phyloP scores from a whole-genome alignment of 1,284 basidiomycete genomes.

The Ceratobasidium sp. region DNA sequence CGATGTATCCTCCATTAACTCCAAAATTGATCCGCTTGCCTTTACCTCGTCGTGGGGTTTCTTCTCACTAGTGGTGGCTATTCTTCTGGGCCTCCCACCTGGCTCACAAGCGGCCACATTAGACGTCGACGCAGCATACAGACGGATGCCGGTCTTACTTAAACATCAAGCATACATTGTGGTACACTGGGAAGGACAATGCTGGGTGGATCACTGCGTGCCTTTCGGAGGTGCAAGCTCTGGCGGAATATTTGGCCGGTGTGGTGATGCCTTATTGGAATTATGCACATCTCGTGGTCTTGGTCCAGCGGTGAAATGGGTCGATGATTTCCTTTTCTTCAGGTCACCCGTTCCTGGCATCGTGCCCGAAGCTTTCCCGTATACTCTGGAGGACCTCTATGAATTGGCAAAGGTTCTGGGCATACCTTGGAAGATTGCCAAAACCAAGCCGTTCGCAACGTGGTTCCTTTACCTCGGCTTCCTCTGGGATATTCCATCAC shows the following conservation, averaged over 20 bases:
- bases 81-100: constrained; percentile 56
- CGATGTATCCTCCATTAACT: constrained; percentile 58
- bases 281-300: constrained; percentile 55
- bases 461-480: constrained; percentile 32
- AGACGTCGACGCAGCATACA: constrained; percentile 57
- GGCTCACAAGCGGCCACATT: constrained; percentile 57
- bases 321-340: constrained; percentile 61
- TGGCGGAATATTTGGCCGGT: constrained; percentile 54
- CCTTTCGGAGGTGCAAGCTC: constrained; percentile 57
- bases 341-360: constrained; percentile 49
- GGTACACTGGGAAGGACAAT: constrained; percentile 50
- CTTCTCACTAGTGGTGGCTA: constrained; percentile 53
- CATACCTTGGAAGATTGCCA: constrained; percentile 33
- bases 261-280: constrained; percentile 55
- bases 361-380: not conserved
- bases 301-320: constrained; percentile 59
- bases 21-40: constrained; percentile 53
- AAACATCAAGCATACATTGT: constrained; percentile 59
- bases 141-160: constrained; percentile 56
- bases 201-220: constrained; percentile 53
- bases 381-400: constrained; percentile 66
- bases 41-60: constrained; percentile 61
- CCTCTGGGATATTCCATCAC: constrained; percentile 13
- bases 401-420: constrained; percentile 60
- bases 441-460: constrained; percentile 1